Percentiles rank a stretch among this genome's conserved stretches.
phyloP scores from a whole-genome alignment of 2,329 filamentous ascomycete species.

The Penicillium sp. region DNA sequence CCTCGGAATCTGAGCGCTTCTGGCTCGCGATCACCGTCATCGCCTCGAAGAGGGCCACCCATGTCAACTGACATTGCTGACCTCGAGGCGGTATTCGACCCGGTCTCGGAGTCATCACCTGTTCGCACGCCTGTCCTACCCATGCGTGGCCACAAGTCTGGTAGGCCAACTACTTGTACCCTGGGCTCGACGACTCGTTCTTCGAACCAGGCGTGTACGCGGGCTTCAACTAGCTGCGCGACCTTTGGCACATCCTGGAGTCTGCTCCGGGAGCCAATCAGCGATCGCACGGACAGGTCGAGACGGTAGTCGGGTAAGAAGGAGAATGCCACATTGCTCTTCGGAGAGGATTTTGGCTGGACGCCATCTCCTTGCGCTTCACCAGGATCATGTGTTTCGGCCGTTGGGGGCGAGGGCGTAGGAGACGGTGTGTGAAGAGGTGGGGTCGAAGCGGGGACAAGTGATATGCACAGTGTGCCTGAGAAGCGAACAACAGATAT shows the following conservation, averaged over 20 bases:
- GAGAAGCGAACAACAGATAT: constrained; percentile 94
- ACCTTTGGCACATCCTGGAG: constrained; percentile 71
- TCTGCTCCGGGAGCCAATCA: constrained; percentile 66
- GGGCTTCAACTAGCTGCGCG: constrained; percentile 67
- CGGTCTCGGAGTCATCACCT: constrained; percentile 48
- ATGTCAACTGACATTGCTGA: constrained; percentile 36
- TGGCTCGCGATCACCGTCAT: constrained; percentile 30
- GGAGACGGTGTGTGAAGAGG: constrained; percentile 42
- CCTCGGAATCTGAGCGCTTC: constrained; percentile 43
- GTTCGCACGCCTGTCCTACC: constrained; percentile 51
- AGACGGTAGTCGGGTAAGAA: constrained; percentile 72
- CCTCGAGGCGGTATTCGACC: constrained; percentile 37
- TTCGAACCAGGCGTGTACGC: constrained; percentile 70
- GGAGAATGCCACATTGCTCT: constrained; percentile 89
- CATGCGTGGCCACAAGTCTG: constrained; percentile 66
- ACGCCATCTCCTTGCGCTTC: constrained; percentile 18
- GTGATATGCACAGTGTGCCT: constrained; percentile 89
- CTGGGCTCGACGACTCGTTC: constrained; percentile 69
- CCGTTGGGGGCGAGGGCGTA: constrained; percentile 34
- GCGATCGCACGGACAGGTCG: constrained; percentile 67
- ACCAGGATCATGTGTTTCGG: constrained; percentile 18
- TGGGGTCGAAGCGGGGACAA: constrained; percentile 70
- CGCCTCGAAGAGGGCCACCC: constrained; percentile 28
- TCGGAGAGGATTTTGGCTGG: constrained; percentile 59
- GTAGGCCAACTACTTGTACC: constrained; percentile 68